Conservation (phyloP, 2,329 filamentous ascomycete species). For the Amphichorda felina region DNA sequence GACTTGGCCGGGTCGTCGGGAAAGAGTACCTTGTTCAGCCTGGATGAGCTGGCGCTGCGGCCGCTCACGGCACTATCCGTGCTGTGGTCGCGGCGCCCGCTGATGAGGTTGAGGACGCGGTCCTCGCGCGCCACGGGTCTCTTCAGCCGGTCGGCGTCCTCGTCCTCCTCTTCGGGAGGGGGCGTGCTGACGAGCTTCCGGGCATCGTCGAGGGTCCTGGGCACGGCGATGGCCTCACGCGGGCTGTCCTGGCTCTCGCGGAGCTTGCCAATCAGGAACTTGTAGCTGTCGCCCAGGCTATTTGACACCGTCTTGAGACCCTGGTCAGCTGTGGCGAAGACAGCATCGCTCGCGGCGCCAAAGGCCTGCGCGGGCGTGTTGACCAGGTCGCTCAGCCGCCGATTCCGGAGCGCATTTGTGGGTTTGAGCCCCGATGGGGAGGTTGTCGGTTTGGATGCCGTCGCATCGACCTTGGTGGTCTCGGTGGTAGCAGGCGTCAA, state of each 20-base stretch:
- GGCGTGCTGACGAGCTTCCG: conserved; percentile 75
- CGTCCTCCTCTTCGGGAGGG: conserved; percentile 48
- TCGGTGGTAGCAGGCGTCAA: conserved; percentile 20
- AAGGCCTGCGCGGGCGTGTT: conserved; percentile 74
- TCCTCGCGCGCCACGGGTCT: conserved; percentile 36
- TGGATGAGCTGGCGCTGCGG: conserved; percentile 49
- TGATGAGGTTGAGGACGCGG: conserved; percentile 59
- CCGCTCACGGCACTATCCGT: conserved; percentile 60
- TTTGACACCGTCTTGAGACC: conserved; percentile 84
- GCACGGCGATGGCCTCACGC: conserved; percentile 45
- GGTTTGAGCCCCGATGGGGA: conserved; percentile 29
- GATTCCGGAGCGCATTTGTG: conserved; percentile 47
- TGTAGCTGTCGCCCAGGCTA: conserved; percentile 85
- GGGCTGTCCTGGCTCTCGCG: conserved; percentile 51
- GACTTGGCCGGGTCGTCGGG: conserved; percentile 22
- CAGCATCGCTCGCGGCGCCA: conserved; percentile 70
- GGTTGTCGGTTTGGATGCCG: conserved; percentile 18
- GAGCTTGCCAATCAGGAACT: conserved; percentile 80
- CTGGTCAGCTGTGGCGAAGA: conserved; percentile 83
- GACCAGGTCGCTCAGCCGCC: conserved; percentile 74
- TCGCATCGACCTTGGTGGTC: conserved; percentile 19
- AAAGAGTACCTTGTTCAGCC: conserved; percentile 36
- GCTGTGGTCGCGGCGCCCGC: conserved; percentile 65
- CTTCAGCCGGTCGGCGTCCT: conserved; percentile 19
- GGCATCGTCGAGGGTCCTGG: conserved; percentile 87